phyloP scores from a whole-genome alignment of 179 eudicot species.

The Vitellaria paradoxa region DNA sequence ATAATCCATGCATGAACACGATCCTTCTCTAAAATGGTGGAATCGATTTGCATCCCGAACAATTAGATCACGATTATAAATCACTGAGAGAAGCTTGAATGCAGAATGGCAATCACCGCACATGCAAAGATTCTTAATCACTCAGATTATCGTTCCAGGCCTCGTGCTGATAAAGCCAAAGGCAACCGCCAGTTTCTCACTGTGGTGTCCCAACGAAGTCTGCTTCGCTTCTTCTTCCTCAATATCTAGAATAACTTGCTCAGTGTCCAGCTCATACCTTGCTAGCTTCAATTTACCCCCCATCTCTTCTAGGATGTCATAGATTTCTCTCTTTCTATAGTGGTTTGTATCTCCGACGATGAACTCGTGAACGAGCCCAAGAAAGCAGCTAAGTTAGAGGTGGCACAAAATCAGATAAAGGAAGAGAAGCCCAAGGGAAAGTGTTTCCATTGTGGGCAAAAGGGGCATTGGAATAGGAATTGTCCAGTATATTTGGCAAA shows the following conservation, averaged over 20 bases:
- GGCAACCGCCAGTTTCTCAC: constrained; percentile 32
- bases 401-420: too few species aligned
- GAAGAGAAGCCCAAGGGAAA: too few species aligned
- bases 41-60: constrained; percentile 24
- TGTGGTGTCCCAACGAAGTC: constrained; percentile 21
- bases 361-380: constrained; percentile 25
- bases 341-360: constrained; percentile 20
- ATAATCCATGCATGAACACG: constrained; percentile 29
- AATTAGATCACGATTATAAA: constrained; percentile 18
- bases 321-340: constrained; percentile 16
- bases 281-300: constrained; percentile 11
- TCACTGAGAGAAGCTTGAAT: constrained; percentile 18
- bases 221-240: constrained; percentile 20
- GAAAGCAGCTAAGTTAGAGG: too few species aligned
- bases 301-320: constrained; percentile 25
- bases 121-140: constrained; percentile 24
- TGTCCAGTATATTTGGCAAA: too few species aligned
- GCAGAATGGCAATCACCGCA: constrained; percentile 26
- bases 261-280: constrained; percentile 20
- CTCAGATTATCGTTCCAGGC: constrained; percentile 16
- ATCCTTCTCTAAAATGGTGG: constrained; percentile 26
- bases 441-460: too few species aligned
- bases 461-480: too few species aligned
- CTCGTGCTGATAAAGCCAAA: constrained; percentile 23
- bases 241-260: constrained; percentile 18